phyloP scores from a whole-genome alignment of 129 eudicot genomes.

The Tanacetum coccineum region DNA sequence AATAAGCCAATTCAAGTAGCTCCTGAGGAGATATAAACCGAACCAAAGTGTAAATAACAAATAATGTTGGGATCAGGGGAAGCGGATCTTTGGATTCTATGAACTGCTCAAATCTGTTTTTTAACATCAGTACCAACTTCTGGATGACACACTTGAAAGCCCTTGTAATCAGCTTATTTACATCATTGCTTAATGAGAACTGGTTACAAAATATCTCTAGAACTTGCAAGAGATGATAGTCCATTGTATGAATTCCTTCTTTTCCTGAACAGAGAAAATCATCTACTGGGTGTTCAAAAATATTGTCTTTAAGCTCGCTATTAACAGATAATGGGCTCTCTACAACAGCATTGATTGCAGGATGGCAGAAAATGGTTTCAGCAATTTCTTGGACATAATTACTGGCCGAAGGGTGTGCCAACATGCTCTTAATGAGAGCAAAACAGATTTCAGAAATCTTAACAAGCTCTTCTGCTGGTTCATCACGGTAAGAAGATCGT shows the following conservation, averaged over 20 bases:
- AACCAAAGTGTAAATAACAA: conserved; percentile 50
- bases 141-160: conserved; percentile 36
- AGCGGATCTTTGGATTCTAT: conserved; percentile 34
- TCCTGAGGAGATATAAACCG: conserved; percentile 70
- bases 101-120: conserved; percentile 50
- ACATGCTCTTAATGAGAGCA: conserved; percentile 44
- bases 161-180: conserved; percentile 25
- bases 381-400: conserved; percentile 44
- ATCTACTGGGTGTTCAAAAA: conserved; percentile 35
- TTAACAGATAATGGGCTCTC: conserved; percentile 42
- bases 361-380: conserved; percentile 65
- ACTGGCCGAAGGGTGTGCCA: conserved; percentile 34
- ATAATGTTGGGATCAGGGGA: conserved; percentile 53
- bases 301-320: conserved; percentile 37
- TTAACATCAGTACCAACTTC: conserved; percentile 47
- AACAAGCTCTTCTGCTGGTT: conserved; percentile 39
- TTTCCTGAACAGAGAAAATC: conserved; percentile 38
- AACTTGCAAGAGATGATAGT: conserved; percentile 47
- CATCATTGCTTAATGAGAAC: conserved; percentile 16
- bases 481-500: conserved; percentile 36
- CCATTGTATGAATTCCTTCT: conserved; percentile 51
- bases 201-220: conserved; percentile 42
- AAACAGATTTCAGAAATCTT: conserved; percentile 54
- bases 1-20: conserved; percentile 66
- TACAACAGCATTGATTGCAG: conserved; percentile 48